Evolutionary conservation across 441 rosid species (phyloP), one percentile per base, ranked within the genome.

Genomic region (Pelargonium australe): DNA sequence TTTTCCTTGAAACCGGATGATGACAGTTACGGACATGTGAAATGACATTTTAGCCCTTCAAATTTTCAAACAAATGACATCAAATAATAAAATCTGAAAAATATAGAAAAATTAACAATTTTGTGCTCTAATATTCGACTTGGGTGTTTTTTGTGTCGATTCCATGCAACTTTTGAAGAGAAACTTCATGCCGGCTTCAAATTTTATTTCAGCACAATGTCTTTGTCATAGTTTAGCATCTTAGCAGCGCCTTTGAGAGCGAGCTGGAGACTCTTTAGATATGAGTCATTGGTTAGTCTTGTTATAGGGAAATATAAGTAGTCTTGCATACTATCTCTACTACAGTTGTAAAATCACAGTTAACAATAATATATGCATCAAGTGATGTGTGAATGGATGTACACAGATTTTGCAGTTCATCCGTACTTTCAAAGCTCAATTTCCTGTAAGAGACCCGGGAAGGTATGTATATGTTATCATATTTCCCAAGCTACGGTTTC

Each of bases 391-490:
- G 68, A 41, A 47, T 65, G 63, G 61, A 44, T 55, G 16, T 61
- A 23, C 44, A 73, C 87, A 94, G 97, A 84, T 91, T 69, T 79
- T 91, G 87, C 97, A 91, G 82, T 89, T 87, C 73, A 80, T 91
- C 43, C 91, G 89, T 47, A 63, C 83, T 63, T 88, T 89, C 80
- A 85, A 81, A 74, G 95, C 95, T 73, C 87, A 87, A 79, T 60
- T 89, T 70, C 89, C 93, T 53, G 90, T 91, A 70, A 80, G 65
- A 68, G 77, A 79, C 74, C 80, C 87, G 63, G 84, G 82, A 65
- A 87, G 97, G 98, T 89, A 80, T 64, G 17, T 17, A 40, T 34
- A 43, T 6, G 16, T 17, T 20, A 23, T 28, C 63, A 16, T 60
- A 41, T 8, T 62, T 31, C 25, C 40, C 49, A 60, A 28, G 34